Conservation (phyloP, 2,329 filamentous ascomycete species). For the Neofusicoccum umdonicola region DNA sequence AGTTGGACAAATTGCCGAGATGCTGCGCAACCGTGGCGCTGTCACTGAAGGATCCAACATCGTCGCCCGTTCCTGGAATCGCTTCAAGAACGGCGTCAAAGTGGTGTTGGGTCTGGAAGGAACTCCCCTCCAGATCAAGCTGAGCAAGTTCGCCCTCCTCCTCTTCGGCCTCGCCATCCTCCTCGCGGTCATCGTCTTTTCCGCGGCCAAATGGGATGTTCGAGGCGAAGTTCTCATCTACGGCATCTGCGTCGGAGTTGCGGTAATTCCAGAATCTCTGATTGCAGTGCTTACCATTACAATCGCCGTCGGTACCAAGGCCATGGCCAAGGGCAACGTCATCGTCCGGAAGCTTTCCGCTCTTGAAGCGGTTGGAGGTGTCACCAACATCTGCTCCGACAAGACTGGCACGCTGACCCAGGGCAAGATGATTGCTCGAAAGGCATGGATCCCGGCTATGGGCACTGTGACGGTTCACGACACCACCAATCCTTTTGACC, state of each 20-base stretch:
- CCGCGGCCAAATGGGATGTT: constrained; percentile 53
- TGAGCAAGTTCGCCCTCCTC: constrained; percentile 79
- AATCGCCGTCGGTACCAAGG: constrained; percentile 49
- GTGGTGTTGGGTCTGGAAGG: constrained; percentile 67
- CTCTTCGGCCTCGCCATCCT: constrained; percentile 73
- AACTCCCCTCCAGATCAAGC: constrained; percentile 79
- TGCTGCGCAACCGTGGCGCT: constrained; percentile 12
- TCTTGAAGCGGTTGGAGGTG: constrained; percentile 41
- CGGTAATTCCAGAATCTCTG: constrained; percentile 52
- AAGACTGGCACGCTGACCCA: constrained; percentile 42
- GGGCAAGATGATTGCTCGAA: constrained; percentile 41
- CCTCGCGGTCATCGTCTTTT: constrained; percentile 68
- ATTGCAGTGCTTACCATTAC: constrained; percentile 58
- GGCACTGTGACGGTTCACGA: constrained; percentile 33
- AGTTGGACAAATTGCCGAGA: constrained; percentile 69
- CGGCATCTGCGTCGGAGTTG: constrained; percentile 47
- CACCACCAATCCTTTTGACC: constrained; percentile 36
- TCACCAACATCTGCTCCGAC: constrained; percentile 36
- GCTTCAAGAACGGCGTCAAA: constrained; percentile 39
- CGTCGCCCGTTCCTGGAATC: constrained; percentile 21
- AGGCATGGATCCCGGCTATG: constrained; percentile 36
- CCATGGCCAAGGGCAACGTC: constrained; percentile 42
- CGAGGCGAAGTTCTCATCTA: constrained; percentile 48
- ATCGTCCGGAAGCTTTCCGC: constrained; percentile 40
- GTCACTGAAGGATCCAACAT: constrained; percentile 11